Evolutionary conservation across 192 early-diverging fungal genomes (phyloP), one percentile per base, ranked within the genome.

Genomic region (Podila clonocystis): DNA sequence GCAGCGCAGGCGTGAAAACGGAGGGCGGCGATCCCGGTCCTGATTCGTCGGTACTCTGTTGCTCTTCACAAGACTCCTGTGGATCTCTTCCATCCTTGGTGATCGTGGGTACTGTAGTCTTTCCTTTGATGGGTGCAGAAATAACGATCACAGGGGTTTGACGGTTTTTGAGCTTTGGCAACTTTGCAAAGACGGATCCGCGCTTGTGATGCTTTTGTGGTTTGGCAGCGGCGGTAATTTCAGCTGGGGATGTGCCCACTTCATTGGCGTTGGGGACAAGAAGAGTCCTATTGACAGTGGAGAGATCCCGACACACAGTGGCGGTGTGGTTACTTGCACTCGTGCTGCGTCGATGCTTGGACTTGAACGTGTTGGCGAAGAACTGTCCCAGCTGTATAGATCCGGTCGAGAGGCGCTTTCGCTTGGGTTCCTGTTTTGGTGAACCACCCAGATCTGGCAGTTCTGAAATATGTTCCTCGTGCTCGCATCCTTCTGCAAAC

Each of bases 151-250:
- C 26, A 22, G 52, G 52, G 9, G 64, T 30, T 17, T 28, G 77
- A 13, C 62, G 65, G 4, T 70, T 80, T 20, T 80, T 71, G 30
- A 80, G 70, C 12, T 30, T 49, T 9, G 77, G 71, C 6, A 73
- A 58, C 22, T 80, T 80, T 48, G 66, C 57, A 20, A 80, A 57
- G 0, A 80, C 34, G 20, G 65, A 29, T 12, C 31, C 58, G 38
- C 66, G 49, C 45, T 69, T 80, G 41, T 45, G 65, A 20, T 59
- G 75, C 49, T 67, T 63, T n/a, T 31, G 24, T 38, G 22, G 29
- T 50, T 52, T 50, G n/a, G 9, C 20, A 26, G 9, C 0, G 1
- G 22, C 24, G 52, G 34, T 36, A 2, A 8, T 26, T n/a, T 52
- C n/a, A 22, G 50, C 52, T 12, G 24, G 11, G 6, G 24, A 2